These are phyloP conservation scores for Linnemannia schmuckeri DNA, from an alignment of 192 early-diverging fungal species.

Conservation along the genomic window DNA sequence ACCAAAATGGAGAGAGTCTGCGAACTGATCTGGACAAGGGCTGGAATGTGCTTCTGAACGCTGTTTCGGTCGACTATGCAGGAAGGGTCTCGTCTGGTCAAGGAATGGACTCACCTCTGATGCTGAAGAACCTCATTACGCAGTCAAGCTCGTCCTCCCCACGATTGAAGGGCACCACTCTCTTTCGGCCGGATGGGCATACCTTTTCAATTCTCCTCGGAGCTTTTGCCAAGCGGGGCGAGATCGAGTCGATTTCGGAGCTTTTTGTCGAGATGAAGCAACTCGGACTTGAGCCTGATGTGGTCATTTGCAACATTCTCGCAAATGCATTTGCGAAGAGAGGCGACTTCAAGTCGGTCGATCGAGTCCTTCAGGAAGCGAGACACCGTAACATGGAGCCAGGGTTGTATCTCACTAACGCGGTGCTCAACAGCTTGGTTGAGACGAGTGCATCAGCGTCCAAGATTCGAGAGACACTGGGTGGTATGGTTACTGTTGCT, in stretches of 20 bases:
- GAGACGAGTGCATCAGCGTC: constrained; percentile 20
- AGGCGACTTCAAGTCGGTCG: constrained; percentile 39
- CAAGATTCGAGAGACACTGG: constrained; percentile 32
- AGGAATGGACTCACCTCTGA: constrained; percentile 7
- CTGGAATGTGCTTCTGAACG: constrained; percentile 32
- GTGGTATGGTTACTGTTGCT: constrained; percentile 11
- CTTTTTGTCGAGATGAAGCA: constrained; percentile 44
- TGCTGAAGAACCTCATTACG: constrained; percentile 30
- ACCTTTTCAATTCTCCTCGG: constrained; percentile 47
- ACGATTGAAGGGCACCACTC: neutral
- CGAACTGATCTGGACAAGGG: constrained; percentile 28
- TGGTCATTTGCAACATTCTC: constrained; percentile 30
- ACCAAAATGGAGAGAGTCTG: neutral
- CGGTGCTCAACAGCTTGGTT: constrained; percentile 31
- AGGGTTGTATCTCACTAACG: constrained; percentile 31
- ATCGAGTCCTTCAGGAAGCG: constrained; percentile 40
- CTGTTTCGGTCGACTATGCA: constrained; percentile 9
- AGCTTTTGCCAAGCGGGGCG: constrained; percentile 39
- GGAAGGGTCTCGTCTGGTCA: neutral
- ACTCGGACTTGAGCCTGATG: constrained; percentile 29
- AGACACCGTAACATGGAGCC: constrained; percentile 21
- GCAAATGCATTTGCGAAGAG: constrained; percentile 44
- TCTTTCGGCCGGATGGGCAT: constrained; percentile 31
- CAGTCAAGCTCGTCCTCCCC: neutral
- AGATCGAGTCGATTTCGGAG: constrained; percentile 47